Base-by-base conservation (phyloP, 495 filamentous ascomycete species). In the Amphirosellinia nigrospora region DNA sequence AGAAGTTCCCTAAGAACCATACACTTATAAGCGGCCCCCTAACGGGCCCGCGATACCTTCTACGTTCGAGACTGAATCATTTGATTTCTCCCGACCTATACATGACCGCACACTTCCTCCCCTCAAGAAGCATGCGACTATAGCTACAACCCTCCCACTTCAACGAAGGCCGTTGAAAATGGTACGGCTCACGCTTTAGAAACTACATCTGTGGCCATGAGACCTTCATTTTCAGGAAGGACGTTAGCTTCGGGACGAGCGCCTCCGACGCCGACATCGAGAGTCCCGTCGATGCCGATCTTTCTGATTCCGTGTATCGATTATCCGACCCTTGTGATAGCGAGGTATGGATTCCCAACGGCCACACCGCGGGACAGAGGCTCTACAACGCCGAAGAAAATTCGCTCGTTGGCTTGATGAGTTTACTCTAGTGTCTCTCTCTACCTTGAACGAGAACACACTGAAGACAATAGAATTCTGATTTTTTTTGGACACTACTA, bases 1-100 rank as follows among this genome's bases (percentile, higher is more conserved):
- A 76, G 64, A 71, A 71, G 62, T 73, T 76, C 36, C 62, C 73
- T 0, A 82, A 67, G 70, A 55, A 69, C 7, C 69, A 79, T 21
- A 60, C 78, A 28, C 72, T 76, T 10, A 64, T 73, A 39, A 65
- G 66, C 4, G 74, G 74, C 7, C 73, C 70, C 38, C 59, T 72
- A 53, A 71, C 69, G 16, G 72, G 69, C 21, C 73, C 10, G 43
- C 61, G 28, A 50, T 61, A 19, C 61, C 70, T 50, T 73, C 70
- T 15, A 67, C 70, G 56, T 74, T 67, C 2, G 72, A 77, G 26
- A 60, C 66, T 8, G 50, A 59, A 46, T 72, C 71, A 11, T 78
- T 80, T 63, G 77, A 81, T 68, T 82, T 82, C 53, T 77, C 79
- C 30, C 73, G 28, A 38, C 19, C 34, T n/a, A 1, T n/a, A 45